Evolutionary conservation across 2,329 filamentous ascomycete genomes (phyloP), one percentile per base, ranked within the genome.

Genomic region (Hymenoscyphus scutula): DNA sequence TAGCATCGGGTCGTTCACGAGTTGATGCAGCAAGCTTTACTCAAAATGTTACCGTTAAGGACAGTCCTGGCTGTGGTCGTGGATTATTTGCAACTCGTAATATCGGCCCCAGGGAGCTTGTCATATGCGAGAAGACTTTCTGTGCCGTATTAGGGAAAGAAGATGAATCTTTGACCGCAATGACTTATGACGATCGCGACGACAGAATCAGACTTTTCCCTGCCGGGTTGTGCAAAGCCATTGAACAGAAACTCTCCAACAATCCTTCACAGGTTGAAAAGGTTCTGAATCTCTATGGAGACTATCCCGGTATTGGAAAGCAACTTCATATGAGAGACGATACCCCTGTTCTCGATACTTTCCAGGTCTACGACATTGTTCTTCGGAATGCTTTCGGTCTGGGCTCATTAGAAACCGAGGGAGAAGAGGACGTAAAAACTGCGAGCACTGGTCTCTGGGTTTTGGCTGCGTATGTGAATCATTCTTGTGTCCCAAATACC

Each of bases 51-150:
- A 19, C 13, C 38, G 13, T 41, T 17, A 41, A 41, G 13, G 38
- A 8, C 6, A 17, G 38, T 19, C 38, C 38, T 41, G 38, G 38
- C 6, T 19, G 38, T 41, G 38, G 38, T 17, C 38, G n/a, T 2
- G 83, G 83, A 0, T 71, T 85, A 0, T 85, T 84, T 65, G 80
- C 80, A 0, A 82, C 77, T 1, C 70, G 73, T 15, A 65, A 74
- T 0, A 79, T 86, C 1, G 72, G 74, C 23, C 76, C 79, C 0
- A 83, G 83, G 0, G 79, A 84, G 2, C 73, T 84, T 0, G 69
- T 86, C 0, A 67, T 86, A 5, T 84, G 81, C 55, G 83, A 86
- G 64, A 86, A 85, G 65, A 81, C 83, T 0, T 84, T 85, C 65
- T 65, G 62, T 29, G 60, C 65, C 15, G 60, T 63, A 7, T 66